Evolutionary conservation across 2,329 filamentous ascomycete genomes (phyloP), one percentile per base, ranked within the genome.

Genomic region (Akanthomyces lecanii): DNA sequence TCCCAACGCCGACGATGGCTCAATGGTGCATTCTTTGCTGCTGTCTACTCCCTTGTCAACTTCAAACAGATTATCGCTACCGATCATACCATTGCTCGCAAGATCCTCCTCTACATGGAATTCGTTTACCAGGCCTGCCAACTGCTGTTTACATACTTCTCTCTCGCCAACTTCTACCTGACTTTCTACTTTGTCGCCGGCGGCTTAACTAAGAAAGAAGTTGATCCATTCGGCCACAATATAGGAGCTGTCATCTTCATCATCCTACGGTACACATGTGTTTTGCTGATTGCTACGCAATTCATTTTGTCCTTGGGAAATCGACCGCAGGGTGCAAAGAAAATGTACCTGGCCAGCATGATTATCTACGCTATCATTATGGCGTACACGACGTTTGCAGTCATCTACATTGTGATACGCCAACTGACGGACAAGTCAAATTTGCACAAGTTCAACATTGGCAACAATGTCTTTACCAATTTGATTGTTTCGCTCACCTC

Each of bases 101-200:
- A 99, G 77, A 83, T 96, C 28, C 83, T 99, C 40, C 85, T 99
- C 59, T 93, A 97, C 75, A 86, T 98, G 69, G 95, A 99, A 75
- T 97, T 97, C 73, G 76, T 97, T 68, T 99, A 99, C 76, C 95
- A 99, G 74, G 89, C 96, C 73, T 83, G 98, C 69, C 90, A 92
- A 72, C 85, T 99, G 16, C 76, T 96, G 65, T 99, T 99, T 79
- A 99, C 95, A 52, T 99, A 92, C 80, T 98, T 99, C 80, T 97
- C 94, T 12, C 86, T 99, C 47, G 93, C 94, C 75, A 99, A 99
- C 81, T 99, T 98, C 82, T 99, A 98, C 76, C 87, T 99, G 59
- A 96, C 93, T 63, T 99, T 99, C 79, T 99, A 93, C 83, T 99
- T 99, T 79, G 89, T 99, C 68, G 92, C 92, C 25, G 95, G 95